phyloP scores from a whole-genome alignment of 306 rosid species.

The Astragalus glycyphyllos region DNA sequence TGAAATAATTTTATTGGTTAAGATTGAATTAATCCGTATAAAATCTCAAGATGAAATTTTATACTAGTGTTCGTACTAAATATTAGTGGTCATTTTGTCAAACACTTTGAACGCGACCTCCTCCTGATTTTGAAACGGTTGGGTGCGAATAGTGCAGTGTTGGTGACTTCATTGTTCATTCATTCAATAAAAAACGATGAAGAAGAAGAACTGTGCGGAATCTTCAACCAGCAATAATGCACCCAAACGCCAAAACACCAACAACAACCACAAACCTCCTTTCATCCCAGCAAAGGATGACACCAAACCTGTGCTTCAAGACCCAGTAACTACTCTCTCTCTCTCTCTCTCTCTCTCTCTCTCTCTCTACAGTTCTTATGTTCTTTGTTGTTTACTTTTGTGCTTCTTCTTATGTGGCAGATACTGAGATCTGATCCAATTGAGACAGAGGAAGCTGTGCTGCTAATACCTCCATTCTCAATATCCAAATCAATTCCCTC shows the following conservation, averaged over 20 bases:
- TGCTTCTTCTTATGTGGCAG: conserved; percentile 48
- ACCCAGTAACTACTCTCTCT: conserved; percentile 72
- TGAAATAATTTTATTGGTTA: too few relatives aligned
- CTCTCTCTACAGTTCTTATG: background rate
- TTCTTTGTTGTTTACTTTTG: background rate
- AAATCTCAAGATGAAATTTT: too few relatives aligned
- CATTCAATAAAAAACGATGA: background rate
- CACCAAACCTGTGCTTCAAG: conserved; percentile 87
- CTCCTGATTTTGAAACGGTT: too few relatives aligned
- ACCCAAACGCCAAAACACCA: conserved; percentile 36
- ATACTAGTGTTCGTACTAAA: too few relatives aligned
- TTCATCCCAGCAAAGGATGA: conserved; percentile 86
- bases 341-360: background rate
- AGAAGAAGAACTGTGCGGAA: conserved; percentile 55
- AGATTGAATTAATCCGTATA: too few relatives aligned
- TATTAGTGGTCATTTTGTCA: too few relatives aligned
- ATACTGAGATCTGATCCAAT: conserved; percentile 86
- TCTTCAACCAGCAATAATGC: conserved; percentile 41
- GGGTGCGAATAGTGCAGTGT: background rate
- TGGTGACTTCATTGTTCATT: background rate
- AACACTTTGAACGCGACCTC: too few relatives aligned
- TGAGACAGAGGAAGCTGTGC: conserved; percentile 88
- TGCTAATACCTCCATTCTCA: conserved; percentile 72
- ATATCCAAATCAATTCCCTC: conserved; percentile 38
- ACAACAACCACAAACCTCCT: conserved; percentile 58